phyloP scores from a whole-genome alignment of 2,329 filamentous ascomycete genomes.

The Aspergillus carbonarius region DNA sequence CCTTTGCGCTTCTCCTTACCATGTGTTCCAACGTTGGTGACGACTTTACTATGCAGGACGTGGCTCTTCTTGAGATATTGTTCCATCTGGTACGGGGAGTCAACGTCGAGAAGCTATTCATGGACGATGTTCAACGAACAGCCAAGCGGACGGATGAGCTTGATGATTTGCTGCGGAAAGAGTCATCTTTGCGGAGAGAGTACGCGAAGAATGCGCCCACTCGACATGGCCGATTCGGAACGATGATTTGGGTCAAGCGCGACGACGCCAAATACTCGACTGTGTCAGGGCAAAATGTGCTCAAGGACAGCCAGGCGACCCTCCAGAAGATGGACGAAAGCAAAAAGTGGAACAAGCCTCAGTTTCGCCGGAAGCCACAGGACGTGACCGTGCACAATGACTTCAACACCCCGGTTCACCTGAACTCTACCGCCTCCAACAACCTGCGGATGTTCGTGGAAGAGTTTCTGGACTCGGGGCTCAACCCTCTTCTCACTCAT shows the following conservation, averaged over 20 bases:
- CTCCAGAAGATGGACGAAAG: constrained; percentile 85
- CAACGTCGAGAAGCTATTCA: constrained; percentile 78
- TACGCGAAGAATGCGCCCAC: constrained; percentile 78
- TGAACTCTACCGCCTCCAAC: constrained; percentile 72
- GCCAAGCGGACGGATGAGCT: constrained; percentile 72
- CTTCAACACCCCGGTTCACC: constrained; percentile 69
- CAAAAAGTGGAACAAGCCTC: constrained; percentile 87
- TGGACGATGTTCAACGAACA: constrained; percentile 71
- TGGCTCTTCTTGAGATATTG: constrained; percentile 84
- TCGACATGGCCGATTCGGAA: constrained; percentile 89
- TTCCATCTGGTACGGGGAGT: constrained; percentile 93
- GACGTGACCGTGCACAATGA: constrained; percentile 63
- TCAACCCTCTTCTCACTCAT: constrained; percentile 86
- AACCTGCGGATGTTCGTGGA: constrained; percentile 80
- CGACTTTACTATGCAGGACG: constrained; percentile 86
- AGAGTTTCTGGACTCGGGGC: constrained; percentile 91
- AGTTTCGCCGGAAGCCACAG: constrained; percentile 60
- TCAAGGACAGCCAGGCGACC: constrained; percentile 69
- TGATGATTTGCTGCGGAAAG: constrained; percentile 71
- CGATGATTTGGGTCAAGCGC: constrained; percentile 94
- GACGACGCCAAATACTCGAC: constrained; percentile 81
- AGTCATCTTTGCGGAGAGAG: constrained; percentile 76
- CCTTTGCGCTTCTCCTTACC: constrained; percentile 80
- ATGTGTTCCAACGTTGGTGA: constrained; percentile 91
- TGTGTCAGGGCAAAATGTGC: constrained; percentile 81